Evolutionary conservation across 2,329 filamentous ascomycete genomes (phyloP), one percentile per base, ranked within the genome.

Genomic region (Pseudopithomyces chartarum): DNA sequence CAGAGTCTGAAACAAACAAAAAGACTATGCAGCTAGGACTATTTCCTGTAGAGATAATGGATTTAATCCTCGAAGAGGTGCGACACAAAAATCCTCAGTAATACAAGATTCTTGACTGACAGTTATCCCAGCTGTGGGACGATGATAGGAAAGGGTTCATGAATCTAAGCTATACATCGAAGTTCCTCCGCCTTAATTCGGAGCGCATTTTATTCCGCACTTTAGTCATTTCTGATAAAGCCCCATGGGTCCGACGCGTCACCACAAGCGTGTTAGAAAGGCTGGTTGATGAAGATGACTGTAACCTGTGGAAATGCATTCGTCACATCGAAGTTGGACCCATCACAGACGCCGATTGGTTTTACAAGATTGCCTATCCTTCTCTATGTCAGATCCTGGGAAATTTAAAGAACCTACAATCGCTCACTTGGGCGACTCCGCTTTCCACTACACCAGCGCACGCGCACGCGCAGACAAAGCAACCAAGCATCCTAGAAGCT

Each of bases 231-330:
- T 38, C 34, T 6, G 34, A 38, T 38, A 13, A n/a, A n/a, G n/a
- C n/a, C n/a, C 12, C 3, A 38, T 5, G 13, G 34, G 13, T 38
- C 34, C 34, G n/a, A n/a, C 7, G 29, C 13, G 20, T 47, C 26
- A 32, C 22, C 6, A 38, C 33, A 33, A 50, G 47, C 38, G 19
- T 29, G 33, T 38, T 50, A 19, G 11, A 33, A 8, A 50, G 22
- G 29, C 47, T 38, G 15, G n/a, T 38, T 4, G n/a, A 33, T 10
- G 44, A 33, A 3, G 22, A 32, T 19, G 44, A 47, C 32, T 26
- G 44, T 34, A 47, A 32, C 29, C 8, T 47, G 44, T 47, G 44
- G 44, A 47, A 19, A 47, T 47, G 44, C 44, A 47, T 47, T n/a
- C 44, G 44, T 47, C n/a, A 47, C 26, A 33, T 47, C 19, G 17